Conservation (phyloP, 2,329 filamentous ascomycete species). For the Magnaporthales sp. region DNA sequence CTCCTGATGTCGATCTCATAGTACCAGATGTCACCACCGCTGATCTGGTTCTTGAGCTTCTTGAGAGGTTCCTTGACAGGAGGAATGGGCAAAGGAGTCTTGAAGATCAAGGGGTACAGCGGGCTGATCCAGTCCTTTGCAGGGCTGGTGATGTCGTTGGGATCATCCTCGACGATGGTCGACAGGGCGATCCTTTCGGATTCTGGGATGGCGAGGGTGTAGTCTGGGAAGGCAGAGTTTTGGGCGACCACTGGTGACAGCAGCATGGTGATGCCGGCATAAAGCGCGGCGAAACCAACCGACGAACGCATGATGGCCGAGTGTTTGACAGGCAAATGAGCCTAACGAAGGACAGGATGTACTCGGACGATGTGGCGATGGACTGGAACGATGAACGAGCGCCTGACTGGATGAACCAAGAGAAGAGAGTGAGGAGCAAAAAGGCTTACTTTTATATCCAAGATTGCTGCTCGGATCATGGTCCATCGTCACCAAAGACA, state of each 20-base stretch:
- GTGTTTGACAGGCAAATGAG: neutral
- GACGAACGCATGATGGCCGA: neutral
- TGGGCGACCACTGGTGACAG: neutral
- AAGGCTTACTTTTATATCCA: neutral
- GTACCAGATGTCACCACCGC: slow-evolving; percentile 25
- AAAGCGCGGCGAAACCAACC: slow-evolving; percentile 2
- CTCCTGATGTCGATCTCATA: slow-evolving; percentile 25
- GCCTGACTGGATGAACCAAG: neutral
- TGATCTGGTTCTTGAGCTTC: slow-evolving; percentile 25
- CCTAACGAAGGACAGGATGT: neutral
- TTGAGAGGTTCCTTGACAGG: slow-evolving; percentile 30
- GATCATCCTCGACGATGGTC: slow-evolving; percentile 9
- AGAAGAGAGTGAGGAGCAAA: neutral
- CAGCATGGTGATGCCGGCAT: neutral
- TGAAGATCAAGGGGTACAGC: slow-evolving; percentile 26
- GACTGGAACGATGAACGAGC: neutral
- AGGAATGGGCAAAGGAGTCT: slow-evolving; percentile 33
- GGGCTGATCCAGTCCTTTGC: slow-evolving; percentile 18
- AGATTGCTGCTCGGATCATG: too few species aligned
- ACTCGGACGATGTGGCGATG: neutral
- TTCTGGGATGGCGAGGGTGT: neutral
- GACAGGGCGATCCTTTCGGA: neutral
- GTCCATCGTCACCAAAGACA: neutral
- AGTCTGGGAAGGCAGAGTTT: neutral
- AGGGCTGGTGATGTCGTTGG: slow-evolving; percentile 8